These are phyloP conservation scores for Fomitopsis serialis DNA, from an alignment of 768 basidiomycete species.

Conservation along the genomic window DNA sequence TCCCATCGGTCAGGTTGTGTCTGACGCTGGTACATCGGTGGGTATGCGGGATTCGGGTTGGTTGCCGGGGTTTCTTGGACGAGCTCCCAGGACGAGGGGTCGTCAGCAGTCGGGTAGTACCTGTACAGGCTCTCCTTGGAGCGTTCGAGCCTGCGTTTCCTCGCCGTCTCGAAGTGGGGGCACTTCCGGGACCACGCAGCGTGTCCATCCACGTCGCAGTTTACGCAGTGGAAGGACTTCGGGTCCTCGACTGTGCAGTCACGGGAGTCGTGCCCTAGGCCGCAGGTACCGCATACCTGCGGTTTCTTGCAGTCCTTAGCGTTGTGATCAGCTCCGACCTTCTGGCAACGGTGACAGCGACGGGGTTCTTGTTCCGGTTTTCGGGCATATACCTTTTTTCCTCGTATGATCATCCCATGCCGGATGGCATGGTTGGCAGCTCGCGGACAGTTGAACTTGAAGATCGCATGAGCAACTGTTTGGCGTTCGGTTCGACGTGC, in stretches of 20 bases:
- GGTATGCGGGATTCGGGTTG: too few species aligned
- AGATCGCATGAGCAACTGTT: constrained; percentile 17
- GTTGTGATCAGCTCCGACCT: constrained; percentile 6
- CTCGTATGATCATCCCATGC: constrained; percentile 16
- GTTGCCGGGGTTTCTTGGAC: too few species aligned
- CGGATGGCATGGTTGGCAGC: constrained; percentile 21
- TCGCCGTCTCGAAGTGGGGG: constrained; percentile 11
- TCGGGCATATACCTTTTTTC: constrained; percentile 7
- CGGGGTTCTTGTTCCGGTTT: constrained; percentile 18
- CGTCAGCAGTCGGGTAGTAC: constrained; percentile 5
- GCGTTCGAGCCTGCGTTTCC: not conserved
- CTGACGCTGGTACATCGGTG: too few species aligned
- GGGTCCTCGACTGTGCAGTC: constrained; percentile 2
- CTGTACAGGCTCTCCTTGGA: constrained; percentile 2
- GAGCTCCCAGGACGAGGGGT: constrained; percentile 11
- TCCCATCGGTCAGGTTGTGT: too few species aligned
- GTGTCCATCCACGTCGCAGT: constrained; percentile 24
- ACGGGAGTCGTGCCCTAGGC: constrained; percentile 10
- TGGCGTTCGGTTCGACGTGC: constrained; percentile 13
- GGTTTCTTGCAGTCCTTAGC: constrained; percentile 8
- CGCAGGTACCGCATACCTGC: constrained; percentile 17
- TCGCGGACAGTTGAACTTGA: constrained; percentile 14
- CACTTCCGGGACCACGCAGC: constrained; percentile 23
- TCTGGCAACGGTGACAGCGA: constrained; percentile 25
- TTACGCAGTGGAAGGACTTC: constrained; percentile 12